phyloP scores from a whole-genome alignment of 1,284 basidiomycete species.

The Microstroma glucosiphilum region DNA sequence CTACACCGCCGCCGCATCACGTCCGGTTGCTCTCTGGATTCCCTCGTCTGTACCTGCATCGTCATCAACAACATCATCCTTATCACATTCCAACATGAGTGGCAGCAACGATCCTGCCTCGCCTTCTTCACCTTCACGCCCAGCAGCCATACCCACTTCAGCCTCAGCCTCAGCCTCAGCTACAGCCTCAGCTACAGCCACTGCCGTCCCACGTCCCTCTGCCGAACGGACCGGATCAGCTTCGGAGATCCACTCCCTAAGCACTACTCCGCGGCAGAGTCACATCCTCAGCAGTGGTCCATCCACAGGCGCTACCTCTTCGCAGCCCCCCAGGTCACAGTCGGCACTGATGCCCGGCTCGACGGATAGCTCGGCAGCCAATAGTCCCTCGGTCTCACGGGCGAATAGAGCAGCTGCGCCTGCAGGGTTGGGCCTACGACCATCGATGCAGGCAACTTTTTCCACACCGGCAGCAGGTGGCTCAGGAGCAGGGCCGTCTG shows the following conservation, averaged over 20 bases:
- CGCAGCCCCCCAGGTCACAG: not conserved
- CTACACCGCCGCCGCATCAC: too few species aligned
- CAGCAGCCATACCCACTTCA: not conserved
- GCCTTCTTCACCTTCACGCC: not conserved
- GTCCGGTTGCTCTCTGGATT: too few species aligned
- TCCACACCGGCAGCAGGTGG: not conserved
- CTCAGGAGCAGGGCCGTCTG: not conserved
- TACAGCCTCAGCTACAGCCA: not conserved
- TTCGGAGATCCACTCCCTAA: not conserved
- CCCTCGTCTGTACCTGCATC: not conserved
- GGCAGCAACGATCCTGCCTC: not conserved
- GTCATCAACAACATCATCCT: not conserved
- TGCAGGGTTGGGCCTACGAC: not conserved
- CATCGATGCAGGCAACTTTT: not conserved
- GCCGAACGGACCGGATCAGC: not conserved
- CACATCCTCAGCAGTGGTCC: not conserved
- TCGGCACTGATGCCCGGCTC: not conserved
- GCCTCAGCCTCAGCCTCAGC: not conserved
- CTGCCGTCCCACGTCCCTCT: not conserved
- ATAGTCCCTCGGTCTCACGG: not conserved
- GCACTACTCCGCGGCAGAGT: conserved; percentile 6
- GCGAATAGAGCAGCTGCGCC: not conserved
- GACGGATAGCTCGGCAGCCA: not conserved
- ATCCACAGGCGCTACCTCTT: not conserved
- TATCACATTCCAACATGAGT: not conserved